Evolutionary conservation across 1,284 basidiomycete genomes (phyloP), one percentile per base, ranked within the genome.

Genomic region (Ceratobasidium sp.): DNA sequence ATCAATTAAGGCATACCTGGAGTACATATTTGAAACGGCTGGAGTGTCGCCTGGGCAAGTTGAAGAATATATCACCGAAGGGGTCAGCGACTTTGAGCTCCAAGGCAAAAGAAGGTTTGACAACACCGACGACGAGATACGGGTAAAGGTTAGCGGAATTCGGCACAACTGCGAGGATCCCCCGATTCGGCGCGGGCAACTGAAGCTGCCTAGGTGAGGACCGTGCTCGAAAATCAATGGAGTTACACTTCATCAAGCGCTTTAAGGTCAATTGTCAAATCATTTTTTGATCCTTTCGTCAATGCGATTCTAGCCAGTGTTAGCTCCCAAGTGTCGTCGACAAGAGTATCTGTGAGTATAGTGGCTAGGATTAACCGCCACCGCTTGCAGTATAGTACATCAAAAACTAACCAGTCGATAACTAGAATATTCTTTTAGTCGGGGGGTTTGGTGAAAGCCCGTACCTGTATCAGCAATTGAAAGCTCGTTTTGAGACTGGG

Each of bases 391-490:
- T n/a, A n/a, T n/a, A n/a, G n/a, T n/a, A n/a, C n/a, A n/a, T n/a
- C n/a, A n/a, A n/a, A n/a, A n/a, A n/a, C n/a, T n/a, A n/a, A n/a
- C n/a, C n/a, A n/a, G n/a, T 6, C 6, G 29, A 55, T 35, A n/a
- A 17, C 15, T 25, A 64, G 68, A 31, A 69, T 35, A 56, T 68
- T n/a, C 20, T 68, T 10, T 52, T 68, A 20, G 65, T 68, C 3
- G 65, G 65, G 13, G 65, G 65, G 12, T 68, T 68, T 43, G 65
- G 65, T 27, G 65, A 68, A 4, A 62, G 55, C 40, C 53, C 53
- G n/a, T 57, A 68, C 40, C 35, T 25, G 4, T 47, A 22, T 0
- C 31, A 65, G 20, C 10, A 52, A 20, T 29, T 70, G 13, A 45
- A 34, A 1, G 49, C 32, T 27, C 38, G 27, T 1, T 38, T 55